phyloP scores from a whole-genome alignment of 2,329 filamentous ascomycete genomes.

The Fusarium concolor region DNA sequence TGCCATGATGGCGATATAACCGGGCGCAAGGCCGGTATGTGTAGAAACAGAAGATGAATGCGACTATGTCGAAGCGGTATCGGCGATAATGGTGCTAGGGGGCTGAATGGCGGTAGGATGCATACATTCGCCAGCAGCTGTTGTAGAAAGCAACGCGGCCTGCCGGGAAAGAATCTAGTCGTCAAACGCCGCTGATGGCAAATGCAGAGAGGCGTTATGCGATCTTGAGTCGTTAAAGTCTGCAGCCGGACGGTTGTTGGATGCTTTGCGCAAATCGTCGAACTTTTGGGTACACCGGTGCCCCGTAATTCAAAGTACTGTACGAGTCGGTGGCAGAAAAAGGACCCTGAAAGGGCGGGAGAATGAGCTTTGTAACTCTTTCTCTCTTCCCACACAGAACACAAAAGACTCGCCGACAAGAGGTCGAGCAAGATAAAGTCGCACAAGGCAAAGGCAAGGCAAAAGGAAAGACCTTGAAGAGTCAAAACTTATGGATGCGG shows the following conservation, averaged over 20 bases:
- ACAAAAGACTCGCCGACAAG: slow-evolving; percentile 40
- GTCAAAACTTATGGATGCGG: slow-evolving; percentile 44
- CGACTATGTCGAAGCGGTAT: slow-evolving; percentile 41
- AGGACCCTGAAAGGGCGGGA: slow-evolving; percentile 35
- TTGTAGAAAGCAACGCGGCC: slow-evolving; percentile 36
- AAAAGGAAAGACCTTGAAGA: slow-evolving; percentile 39
- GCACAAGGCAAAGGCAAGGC: slow-evolving; percentile 40
- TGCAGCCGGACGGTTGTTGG: slow-evolving; percentile 25
- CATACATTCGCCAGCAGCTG: slow-evolving; percentile 47
- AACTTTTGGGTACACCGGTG: slow-evolving; percentile 34
- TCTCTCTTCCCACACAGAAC: slow-evolving; percentile 28
- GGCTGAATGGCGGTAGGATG: slow-evolving; percentile 43
- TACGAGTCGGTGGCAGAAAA: slow-evolving; percentile 24
- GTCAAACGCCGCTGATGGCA: slow-evolving; percentile 16
- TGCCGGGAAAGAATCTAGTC: slow-evolving; percentile 27
- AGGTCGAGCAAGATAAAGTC: slow-evolving; percentile 39
- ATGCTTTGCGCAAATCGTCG: slow-evolving; percentile 37
- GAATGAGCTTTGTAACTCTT: slow-evolving; percentile 30
- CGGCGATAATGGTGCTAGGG: slow-evolving; percentile 39
- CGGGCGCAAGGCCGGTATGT: slow-evolving; percentile 43
- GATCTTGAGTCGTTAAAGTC: slow-evolving; percentile 19
- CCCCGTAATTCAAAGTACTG: slow-evolving; percentile 33
- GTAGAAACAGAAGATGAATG: slow-evolving; percentile 14
- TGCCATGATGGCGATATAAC: slow-evolving; percentile 72
- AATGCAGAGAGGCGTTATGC: slow-evolving; percentile 25